Base-by-base conservation (phyloP, 169 alveolate species). In the Plasmodium chabaudi region DNA sequence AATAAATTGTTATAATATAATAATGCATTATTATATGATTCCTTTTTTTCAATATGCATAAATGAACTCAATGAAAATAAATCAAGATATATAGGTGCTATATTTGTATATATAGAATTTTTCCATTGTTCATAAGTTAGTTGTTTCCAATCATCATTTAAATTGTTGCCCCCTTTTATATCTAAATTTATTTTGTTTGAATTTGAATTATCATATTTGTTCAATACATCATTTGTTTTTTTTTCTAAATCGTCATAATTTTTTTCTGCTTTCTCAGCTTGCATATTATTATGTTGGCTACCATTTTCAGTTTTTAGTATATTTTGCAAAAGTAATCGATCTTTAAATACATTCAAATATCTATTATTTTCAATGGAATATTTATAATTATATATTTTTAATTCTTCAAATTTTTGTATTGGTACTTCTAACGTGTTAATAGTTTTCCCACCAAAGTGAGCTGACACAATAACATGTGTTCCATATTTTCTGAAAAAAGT, bases 401-500 rank as follows among this genome's bases (percentile, higher is more conserved):
- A 42, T 51, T 77, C 77, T 51, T 77, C 88, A 21, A 64, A 49
- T 44, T 64, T 77, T 2, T 57, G 55, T 23, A 51, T 1, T 17
- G 88, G 46, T 63, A 77, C 49, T 57, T 77, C 88, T 44, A 77
- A 13, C 19, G 88, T n/a, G 19, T 77, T 77, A 23, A 77, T 51
- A 19, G 88, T 39, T 56, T 42, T 64, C 39, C 77, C 88, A 15
- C 88, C 88, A 47, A 77, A 77, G 21, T 77, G 88, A 6, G 88
- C 88, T 25, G 88, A 61, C 42, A 77, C 5, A 39, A 77, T 47
- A 15, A 93, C 57, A 73, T 93, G 96, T 10, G 96, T 93, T 47
- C 96, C 96, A 75, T 88, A 93, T 17, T 84, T 64, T 79, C 71
- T 73, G 87, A 93, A 93, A 87, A 93, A 92, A 49, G 88, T 68